Evolutionary conservation across 805 yeast genomes (phyloP).

Genomic region (Dipodascus geniculatus): DNA sequence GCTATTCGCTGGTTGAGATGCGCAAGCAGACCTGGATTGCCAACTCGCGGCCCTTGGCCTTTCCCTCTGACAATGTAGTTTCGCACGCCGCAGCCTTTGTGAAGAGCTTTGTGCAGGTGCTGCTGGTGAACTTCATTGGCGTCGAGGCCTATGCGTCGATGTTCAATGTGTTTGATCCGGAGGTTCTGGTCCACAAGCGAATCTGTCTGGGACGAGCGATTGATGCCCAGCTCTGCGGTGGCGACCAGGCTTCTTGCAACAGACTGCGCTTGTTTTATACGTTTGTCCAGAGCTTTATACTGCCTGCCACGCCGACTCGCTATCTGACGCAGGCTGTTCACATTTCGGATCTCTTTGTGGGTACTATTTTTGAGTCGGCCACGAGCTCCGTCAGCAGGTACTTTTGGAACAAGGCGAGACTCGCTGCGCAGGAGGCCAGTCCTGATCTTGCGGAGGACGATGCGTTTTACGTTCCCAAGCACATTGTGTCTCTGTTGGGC

Average conservation of each 20-base stretch:
- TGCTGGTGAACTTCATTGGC: slow-evolving; percentile 16
- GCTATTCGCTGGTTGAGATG: slow-evolving; percentile 10
- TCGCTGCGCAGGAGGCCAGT: background rate
- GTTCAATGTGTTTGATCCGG: slow-evolving; percentile 11
- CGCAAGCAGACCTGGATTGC: slow-evolving; percentile 20
- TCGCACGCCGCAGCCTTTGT: slow-evolving; percentile 8
- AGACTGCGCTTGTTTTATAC: slow-evolving; percentile 18
- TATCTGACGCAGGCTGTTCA: slow-evolving; percentile 23
- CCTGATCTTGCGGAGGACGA: slow-evolving; percentile 7
- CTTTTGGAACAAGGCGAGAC: slow-evolving; percentile 20
- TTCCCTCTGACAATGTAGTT: slow-evolving; percentile 14
- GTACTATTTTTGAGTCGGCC: slow-evolving; percentile 9
- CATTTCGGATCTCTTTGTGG: slow-evolving; percentile 13
- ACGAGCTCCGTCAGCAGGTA: slow-evolving; percentile 7
- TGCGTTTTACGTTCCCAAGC: slow-evolving; percentile 9
- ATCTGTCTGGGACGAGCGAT: slow-evolving; percentile 18
- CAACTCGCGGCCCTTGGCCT: slow-evolving; percentile 14
- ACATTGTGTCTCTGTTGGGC: slow-evolving; percentile 9
- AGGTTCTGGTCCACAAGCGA: slow-evolving; percentile 9
- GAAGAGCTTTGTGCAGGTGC: slow-evolving; percentile 10
- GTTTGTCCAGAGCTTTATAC: slow-evolving; percentile 17
- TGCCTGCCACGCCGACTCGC: slow-evolving; percentile 17
- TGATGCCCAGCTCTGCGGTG: slow-evolving; percentile 29
- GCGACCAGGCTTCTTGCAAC: slow-evolving; percentile 20
- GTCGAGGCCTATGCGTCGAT: slow-evolving; percentile 15